Base-by-base conservation (phyloP, 2,329 filamentous ascomycete genomes). In the Penicillium hesseltinei region DNA sequence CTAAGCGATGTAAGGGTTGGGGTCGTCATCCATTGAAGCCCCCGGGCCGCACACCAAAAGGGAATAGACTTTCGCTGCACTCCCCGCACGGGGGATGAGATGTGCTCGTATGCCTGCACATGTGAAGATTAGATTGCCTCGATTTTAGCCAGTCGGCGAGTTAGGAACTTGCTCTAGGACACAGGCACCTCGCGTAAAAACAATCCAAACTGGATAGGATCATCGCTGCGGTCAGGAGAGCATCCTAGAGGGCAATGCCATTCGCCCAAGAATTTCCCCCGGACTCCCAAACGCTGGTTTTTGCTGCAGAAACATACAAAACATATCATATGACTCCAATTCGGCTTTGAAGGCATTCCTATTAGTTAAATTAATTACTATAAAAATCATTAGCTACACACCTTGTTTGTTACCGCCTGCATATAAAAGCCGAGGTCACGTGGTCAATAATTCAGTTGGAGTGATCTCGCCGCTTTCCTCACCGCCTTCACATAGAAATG, bases 1-100 rank as follows among this genome's bases (percentile, higher is more conserved):
- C 45, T 64, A 58, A 59, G 54, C 61, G 56, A 66, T 58, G 55
- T 59, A 53, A 31, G 33, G 39, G n/a, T 38, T 33, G 23, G 45
- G 62, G 52, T 60, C 56, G 56, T 56, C 58, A 56, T 59, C 21
- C 17, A 53, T 54, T 45, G 49, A 45, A 54, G 54, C 49, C 3
- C 21, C 21, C 2, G 21, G 21, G 21, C 62, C 61, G 54, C 54
- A 39, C 39, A 50, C 59, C 43, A 59, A 58, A 21, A n/a, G 39
- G 60, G 60, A 50, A 56, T 61, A 56, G 54, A 56, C 42, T 52
- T 44, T 57, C 17, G 10, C 25, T 42, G 27, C 6, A 7, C 5
- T 56, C 44, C 56, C 62, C 60, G 61, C 61, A 56, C 57, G 47
- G 57, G 54, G 23, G 13, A 38, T 31, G 21, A 46, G 13, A 59